Evolutionary conservation across 345 rosid genomes (phyloP).

Genomic region (Aethionema arabicum): DNA sequence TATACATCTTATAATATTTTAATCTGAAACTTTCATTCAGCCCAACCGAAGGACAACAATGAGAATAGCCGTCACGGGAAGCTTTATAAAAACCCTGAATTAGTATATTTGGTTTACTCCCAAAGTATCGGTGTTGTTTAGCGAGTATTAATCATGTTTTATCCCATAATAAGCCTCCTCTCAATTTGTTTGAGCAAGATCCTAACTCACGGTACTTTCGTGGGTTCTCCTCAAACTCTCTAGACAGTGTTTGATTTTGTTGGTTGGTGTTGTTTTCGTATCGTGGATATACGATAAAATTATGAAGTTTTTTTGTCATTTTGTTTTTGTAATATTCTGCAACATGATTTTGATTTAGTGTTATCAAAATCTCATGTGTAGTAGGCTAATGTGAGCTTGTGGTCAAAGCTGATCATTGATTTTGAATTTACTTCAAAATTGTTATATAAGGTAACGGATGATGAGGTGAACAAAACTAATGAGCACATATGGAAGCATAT

Average conservation of each 20-base stretch:
- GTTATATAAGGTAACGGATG: slow-evolving; percentile 82
- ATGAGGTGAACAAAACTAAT: slow-evolving; percentile 82
- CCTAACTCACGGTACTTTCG: slow-evolving; percentile 57
- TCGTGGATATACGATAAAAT: not conserved
- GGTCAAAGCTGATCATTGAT: slow-evolving; percentile 4
- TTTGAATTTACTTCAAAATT: slow-evolving; percentile 42
- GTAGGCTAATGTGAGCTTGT: slow-evolving; percentile 18
- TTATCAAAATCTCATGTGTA: not conserved
- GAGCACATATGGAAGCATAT: slow-evolving; percentile 97
- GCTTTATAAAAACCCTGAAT: no score
- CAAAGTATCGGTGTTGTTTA: slow-evolving; percentile 80
- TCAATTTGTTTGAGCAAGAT: slow-evolving; percentile 85
- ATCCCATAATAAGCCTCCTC: slow-evolving; percentile 66
- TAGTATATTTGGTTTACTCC: no score
- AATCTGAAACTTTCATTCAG: no score
- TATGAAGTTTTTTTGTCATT: not conserved
- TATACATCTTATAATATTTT: no score
- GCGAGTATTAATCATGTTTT: slow-evolving; percentile 81
- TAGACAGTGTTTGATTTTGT: not conserved
- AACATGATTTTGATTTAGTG: no score
- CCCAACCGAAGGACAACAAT: no score
- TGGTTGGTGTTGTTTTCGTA: not conserved
- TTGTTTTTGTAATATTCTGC: no score
- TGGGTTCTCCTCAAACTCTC: not conserved
- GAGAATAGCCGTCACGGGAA: no score